These are phyloP conservation scores for Sporothrix sp. DNA, from an alignment of 2,329 filamentous ascomycete genomes.

Conservation along the genomic window DNA sequence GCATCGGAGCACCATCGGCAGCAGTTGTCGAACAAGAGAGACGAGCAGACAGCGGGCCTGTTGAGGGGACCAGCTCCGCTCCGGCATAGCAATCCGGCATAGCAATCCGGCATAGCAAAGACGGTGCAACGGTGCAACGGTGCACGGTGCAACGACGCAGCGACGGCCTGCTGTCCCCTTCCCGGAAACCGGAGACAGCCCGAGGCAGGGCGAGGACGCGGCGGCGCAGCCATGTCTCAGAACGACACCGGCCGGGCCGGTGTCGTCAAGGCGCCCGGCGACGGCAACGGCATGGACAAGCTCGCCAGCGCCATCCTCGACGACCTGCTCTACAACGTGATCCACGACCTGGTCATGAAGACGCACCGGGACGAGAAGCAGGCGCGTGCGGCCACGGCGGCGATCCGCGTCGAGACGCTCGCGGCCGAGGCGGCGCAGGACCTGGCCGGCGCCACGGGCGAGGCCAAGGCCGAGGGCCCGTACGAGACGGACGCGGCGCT, in stretches of 20 bases:
- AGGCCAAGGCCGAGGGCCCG: conserved; percentile 45
- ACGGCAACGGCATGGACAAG: conserved; percentile 45
- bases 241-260: conserved; percentile 43
- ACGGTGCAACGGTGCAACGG: too few relatives aligned
- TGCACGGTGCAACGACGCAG: too few relatives aligned
- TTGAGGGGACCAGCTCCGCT: too few relatives aligned
- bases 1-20: too few relatives aligned
- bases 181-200: too few relatives aligned
- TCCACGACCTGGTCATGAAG: conserved; percentile 64
- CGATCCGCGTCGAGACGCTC: conserved; percentile 54
- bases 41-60: too few relatives aligned
- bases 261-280: conserved; percentile 43
- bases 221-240: conserved; percentile 16
- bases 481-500: conserved; percentile 58
- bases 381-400: conserved; percentile 55
- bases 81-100: too few relatives aligned
- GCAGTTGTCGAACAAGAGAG: too few relatives aligned
- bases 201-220: too few relatives aligned
- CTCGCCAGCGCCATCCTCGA: conserved; percentile 59
- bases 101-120: too few relatives aligned
- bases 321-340: conserved; percentile 65
- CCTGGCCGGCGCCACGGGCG: conserved; percentile 39
- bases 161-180: too few relatives aligned
- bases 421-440: conserved; percentile 41
- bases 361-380: conserved; percentile 72